These are phyloP conservation scores for Aspergillus neotritici DNA, from an alignment of 2,329 filamentous ascomycete genomes.

Conservation along the genomic window DNA sequence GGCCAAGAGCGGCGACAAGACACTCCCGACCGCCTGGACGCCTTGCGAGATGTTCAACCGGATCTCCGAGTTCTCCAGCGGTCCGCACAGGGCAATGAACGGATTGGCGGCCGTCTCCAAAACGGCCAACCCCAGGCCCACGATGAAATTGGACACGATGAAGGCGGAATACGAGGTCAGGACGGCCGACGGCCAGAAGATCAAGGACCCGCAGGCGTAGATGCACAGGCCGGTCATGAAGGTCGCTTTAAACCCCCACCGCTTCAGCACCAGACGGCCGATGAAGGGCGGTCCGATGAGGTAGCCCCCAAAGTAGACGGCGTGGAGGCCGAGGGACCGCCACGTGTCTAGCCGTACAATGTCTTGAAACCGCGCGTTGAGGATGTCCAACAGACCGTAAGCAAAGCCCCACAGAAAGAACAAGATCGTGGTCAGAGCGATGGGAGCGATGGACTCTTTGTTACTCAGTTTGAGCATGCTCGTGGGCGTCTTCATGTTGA, in stretches of 20 bases:
- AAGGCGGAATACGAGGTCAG: constrained; percentile 57
- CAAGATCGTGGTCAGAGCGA: constrained; percentile 65
- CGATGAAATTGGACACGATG: constrained; percentile 58
- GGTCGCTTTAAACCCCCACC: constrained; percentile 58
- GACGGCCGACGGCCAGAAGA: constrained; percentile 62
- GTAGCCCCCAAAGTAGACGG: constrained; percentile 57
- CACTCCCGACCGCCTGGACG: constrained; percentile 56
- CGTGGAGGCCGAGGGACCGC: constrained; percentile 48
- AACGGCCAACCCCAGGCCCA: constrained; percentile 55
- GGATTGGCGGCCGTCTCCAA: constrained; percentile 58
- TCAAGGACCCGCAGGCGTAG: constrained; percentile 57
- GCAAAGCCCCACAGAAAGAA: constrained; percentile 90
- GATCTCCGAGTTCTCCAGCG: constrained; percentile 55
- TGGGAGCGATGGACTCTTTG: constrained; percentile 52
- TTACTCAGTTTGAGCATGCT: constrained; percentile 56
- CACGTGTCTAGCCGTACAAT: constrained; percentile 39
- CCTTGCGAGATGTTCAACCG: constrained; percentile 57
- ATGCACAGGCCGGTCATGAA: constrained; percentile 56
- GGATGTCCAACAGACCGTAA: constrained; percentile 76
- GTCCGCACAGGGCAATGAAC: constrained; percentile 58
- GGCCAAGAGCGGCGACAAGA: constrained; percentile 56
- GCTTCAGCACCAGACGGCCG: constrained; percentile 50
- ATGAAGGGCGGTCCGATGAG: constrained; percentile 51
- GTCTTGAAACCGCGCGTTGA: constrained; percentile 60
- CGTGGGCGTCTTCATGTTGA: constrained; percentile 52